phyloP scores from a whole-genome alignment of 2,329 filamentous ascomycete genomes.

The Didymella keratinophila region DNA sequence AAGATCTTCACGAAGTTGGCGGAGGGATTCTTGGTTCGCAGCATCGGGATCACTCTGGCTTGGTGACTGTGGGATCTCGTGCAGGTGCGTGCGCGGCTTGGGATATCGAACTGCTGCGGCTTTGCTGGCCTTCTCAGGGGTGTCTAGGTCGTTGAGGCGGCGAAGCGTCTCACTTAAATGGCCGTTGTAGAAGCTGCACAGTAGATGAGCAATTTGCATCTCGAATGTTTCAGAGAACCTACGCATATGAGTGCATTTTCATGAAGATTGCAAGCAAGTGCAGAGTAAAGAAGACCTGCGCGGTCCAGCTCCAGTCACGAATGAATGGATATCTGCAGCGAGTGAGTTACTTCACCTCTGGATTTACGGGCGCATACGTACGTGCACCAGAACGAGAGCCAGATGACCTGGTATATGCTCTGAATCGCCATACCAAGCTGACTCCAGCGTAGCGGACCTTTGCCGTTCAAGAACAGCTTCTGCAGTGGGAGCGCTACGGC shows the following conservation, averaged over 20 bases:
- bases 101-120: constrained; percentile 80
- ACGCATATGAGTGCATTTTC: constrained; percentile 98
- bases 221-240: constrained; percentile 1
- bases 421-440: constrained; percentile 82
- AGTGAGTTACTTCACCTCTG: constrained; percentile 6
- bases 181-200: constrained; percentile 82
- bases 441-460: constrained; percentile 72
- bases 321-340: constrained; percentile 74
- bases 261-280: constrained; percentile 92
- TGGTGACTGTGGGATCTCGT: constrained; percentile 58
- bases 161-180: constrained; percentile 88
- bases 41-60: constrained; percentile 56
- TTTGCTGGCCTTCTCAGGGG: constrained; percentile 73
- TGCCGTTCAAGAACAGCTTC: constrained; percentile 66
- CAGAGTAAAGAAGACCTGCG: constrained; percentile 91
- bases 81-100: constrained; percentile 57
- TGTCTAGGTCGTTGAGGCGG: constrained; percentile 79
- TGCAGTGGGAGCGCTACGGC: constrained; percentile 77
- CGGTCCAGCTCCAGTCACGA: constrained; percentile 93
- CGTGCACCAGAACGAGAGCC: constrained; percentile 83
- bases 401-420: constrained; percentile 78
- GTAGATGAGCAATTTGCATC: not conserved
- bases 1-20: constrained; percentile 81
- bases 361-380: constrained; percentile 45
- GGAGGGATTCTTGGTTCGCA: constrained; percentile 54